These are phyloP conservation scores for Salix arbutifolia DNA, from an alignment of 345 rosid genomes.

Conservation along the genomic window DNA sequence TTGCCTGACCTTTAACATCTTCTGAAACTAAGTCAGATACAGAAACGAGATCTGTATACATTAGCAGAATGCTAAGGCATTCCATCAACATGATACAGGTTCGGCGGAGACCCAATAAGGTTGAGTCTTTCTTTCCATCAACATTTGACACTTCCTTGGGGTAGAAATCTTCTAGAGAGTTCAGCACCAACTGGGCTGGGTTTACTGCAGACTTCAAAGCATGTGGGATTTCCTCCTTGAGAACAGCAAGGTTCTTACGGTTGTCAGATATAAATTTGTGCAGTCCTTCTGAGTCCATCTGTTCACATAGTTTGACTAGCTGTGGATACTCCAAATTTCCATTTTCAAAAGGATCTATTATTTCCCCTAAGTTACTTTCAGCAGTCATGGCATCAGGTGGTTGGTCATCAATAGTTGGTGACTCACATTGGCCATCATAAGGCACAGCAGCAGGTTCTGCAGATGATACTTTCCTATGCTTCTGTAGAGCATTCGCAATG, in stretches of 20 bases:
- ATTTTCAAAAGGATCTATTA: conserved; percentile 41
- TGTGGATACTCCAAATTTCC: conserved; percentile 77
- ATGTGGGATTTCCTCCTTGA: conserved; percentile 85
- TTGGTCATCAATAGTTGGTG: conserved; percentile 35
- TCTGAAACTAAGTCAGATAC: conserved; percentile 54
- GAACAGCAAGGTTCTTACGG: conserved; percentile 87
- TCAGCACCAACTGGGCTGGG: conserved; percentile 75
- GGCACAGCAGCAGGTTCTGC: conserved; percentile 33
- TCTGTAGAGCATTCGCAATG: conserved; percentile 59
- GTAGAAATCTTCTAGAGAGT: conserved; percentile 81
- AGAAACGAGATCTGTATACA: conserved; percentile 38
- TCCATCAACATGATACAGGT: conserved; percentile 99
- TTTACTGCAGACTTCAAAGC: conserved; percentile 72
- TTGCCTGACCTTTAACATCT: conserved; percentile 67
- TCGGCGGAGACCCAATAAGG: conserved; percentile 84
- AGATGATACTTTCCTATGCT: conserved; percentile 48
- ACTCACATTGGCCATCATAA: conserved; percentile 39
- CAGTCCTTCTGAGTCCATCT: conserved; percentile 85
- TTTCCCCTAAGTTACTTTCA: conserved; percentile 53
- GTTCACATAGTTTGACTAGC: conserved; percentile 68
- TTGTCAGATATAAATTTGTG: conserved; percentile 95
- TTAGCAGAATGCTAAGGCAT: conserved; percentile 77
- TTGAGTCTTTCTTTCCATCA: conserved; percentile 88
- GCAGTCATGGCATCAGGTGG: conserved; percentile 40
- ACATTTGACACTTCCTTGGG: conserved; percentile 46